Evolutionary conservation across 495 filamentous ascomycete genomes (phyloP).

Genomic region (Penicillium mononematosum): DNA sequence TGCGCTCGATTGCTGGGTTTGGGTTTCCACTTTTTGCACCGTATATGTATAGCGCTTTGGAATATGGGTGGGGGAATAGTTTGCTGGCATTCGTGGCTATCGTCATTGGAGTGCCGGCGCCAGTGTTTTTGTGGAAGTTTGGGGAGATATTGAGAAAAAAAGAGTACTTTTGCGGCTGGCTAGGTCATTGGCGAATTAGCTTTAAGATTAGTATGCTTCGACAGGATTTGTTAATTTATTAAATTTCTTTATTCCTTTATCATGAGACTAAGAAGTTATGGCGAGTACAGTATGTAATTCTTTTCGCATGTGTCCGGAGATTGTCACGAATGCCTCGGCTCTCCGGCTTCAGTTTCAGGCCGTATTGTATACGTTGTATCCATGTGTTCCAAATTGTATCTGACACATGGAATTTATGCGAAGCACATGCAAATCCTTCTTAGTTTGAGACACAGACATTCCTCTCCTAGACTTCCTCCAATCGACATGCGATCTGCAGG

Average conservation of each 20-base stretch:
- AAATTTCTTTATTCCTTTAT: neutral
- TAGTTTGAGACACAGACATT: neutral
- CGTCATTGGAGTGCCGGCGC: slow-evolving; percentile 57
- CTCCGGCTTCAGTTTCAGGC: neutral
- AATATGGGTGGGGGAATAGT: slow-evolving; percentile 67
- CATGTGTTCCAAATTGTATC: neutral
- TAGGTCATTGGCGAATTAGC: slow-evolving; percentile 5
- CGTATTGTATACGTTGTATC: neutral
- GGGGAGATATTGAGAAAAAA: slow-evolving; percentile 56
- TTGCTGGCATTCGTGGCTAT: slow-evolving; percentile 55
- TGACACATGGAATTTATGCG: neutral
- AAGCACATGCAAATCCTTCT: neutral
- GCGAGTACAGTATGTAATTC: neutral
- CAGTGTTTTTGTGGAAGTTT: slow-evolving; percentile 61
- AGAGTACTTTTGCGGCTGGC: slow-evolving; percentile 67
- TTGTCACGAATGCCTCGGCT: neutral
- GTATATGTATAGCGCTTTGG: slow-evolving; percentile 55
- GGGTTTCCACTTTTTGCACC: slow-evolving; percentile 77
- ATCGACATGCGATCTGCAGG: neutral
- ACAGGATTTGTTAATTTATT: neutral
- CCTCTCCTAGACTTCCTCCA: neutral
- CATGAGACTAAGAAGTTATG: neutral
- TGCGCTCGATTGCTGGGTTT: slow-evolving; percentile 69
- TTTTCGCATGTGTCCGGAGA: neutral
- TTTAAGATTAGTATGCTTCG: neutral